A percentile compares a stretch with the other conserved stretches of the same genome.
phyloP scores from a whole-genome alignment of 1,284 basidiomycete species.

The Puccinia polysora region DNA sequence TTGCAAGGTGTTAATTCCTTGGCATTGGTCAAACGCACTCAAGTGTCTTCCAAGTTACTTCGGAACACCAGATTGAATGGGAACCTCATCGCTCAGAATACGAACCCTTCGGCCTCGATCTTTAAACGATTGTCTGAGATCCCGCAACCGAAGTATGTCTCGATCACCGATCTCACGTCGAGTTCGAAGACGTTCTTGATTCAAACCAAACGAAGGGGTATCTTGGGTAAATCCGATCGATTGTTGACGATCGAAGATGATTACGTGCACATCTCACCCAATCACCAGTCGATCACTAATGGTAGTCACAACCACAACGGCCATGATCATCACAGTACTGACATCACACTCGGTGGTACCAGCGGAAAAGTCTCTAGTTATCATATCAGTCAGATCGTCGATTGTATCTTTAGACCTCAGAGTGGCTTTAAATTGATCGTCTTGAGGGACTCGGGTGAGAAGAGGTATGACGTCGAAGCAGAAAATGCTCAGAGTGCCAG shows the following conservation, averaged over 20 bases:
- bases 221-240: constrained; percentile 23
- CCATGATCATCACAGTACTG: neutral
- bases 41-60: constrained; percentile 63
- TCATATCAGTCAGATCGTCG: constrained; percentile 79
- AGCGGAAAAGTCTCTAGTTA: constrained; percentile 84
- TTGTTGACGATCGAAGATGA: constrained; percentile 7
- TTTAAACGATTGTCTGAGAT: constrained; percentile 77
- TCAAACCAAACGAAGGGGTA: constrained; percentile 31
- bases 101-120: constrained; percentile 76
- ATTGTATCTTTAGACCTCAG: constrained; percentile 71
- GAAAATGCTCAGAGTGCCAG: constrained; percentile 75
- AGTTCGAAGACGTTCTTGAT: constrained; percentile 68
- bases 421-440: constrained; percentile 80
- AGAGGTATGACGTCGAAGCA: constrained; percentile 96
- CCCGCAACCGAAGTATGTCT: constrained; percentile 59
- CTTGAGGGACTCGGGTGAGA: constrained; percentile 63
- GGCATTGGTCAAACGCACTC: constrained; percentile 71
- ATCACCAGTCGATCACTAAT: constrained; percentile 34
- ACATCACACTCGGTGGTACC: constrained; percentile 67
- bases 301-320: neutral
- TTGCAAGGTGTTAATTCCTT: constrained; percentile 81
- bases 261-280: constrained; percentile 22
- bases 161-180: constrained; percentile 55
- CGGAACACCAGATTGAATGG: constrained; percentile 56
- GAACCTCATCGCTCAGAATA: constrained; percentile 58